These are phyloP conservation scores for Euphrasia arctica DNA, from an alignment of 305 asterid genomes.

Conservation along the genomic window DNA sequence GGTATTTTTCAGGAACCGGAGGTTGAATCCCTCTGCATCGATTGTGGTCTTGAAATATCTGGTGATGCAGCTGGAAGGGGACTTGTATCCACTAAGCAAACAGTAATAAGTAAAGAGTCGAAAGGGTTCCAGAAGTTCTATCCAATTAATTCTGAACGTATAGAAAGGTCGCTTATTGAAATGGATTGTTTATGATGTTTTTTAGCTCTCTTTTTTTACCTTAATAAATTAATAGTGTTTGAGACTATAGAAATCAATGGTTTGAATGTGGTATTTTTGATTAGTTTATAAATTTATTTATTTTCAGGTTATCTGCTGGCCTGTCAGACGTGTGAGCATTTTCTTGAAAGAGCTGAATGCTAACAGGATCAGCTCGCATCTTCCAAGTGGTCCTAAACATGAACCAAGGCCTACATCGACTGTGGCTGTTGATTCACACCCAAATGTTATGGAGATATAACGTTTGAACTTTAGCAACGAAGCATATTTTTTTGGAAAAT, in stretches of 20 bases:
- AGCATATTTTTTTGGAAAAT: not conserved
- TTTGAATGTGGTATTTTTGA: not conserved
- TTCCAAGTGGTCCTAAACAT: not conserved
- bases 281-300: not conserved
- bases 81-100: conserved; percentile 58
- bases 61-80: conserved; percentile 50
- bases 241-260: not conserved
- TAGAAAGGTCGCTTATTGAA: conserved; percentile 48
- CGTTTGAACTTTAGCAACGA: not conserved
- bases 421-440: not conserved
- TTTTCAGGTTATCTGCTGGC: conserved; percentile 40
- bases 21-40: conserved; percentile 63
- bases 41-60: conserved; percentile 62
- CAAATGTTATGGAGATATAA: not conserved
- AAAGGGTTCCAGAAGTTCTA: conserved; percentile 48
- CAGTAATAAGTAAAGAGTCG: conserved; percentile 42
- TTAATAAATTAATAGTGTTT: not conserved
- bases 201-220: not conserved
- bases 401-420: not conserved
- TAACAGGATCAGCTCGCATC: not conserved
- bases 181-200: not conserved
- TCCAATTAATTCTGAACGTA: conserved; percentile 57
- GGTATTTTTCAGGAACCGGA: conserved; percentile 64
- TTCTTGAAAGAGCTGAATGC: not conserved
- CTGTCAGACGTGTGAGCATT: conserved; percentile 26